A percentile compares a stretch with the other conserved stretches of the same genome.
Evolutionary conservation across 495 filamentous ascomycete species (phyloP).

Genomic region (Achaetomiella virescens): DNA sequence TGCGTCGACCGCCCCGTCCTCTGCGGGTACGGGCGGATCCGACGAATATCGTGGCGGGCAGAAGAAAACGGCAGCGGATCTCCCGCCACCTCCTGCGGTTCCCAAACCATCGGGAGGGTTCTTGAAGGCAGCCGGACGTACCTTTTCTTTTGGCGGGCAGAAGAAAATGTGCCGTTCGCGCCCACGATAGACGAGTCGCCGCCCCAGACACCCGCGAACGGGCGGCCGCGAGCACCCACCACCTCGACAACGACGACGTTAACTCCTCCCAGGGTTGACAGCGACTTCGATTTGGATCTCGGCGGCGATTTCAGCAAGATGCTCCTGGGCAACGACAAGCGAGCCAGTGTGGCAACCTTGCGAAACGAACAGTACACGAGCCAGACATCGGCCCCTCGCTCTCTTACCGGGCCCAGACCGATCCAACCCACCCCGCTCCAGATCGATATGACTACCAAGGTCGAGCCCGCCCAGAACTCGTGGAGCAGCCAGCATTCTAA

Average conservation of each 20-base stretch:
- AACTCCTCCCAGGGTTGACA: slow-evolving; percentile 62
- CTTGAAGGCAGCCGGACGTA: slow-evolving; percentile 61
- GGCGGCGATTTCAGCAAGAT: slow-evolving; percentile 63
- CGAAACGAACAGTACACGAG: slow-evolving; percentile 28
- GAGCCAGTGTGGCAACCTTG: slow-evolving; percentile 42
- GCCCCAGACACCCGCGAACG: slow-evolving; percentile 28
- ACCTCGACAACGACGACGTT: slow-evolving; percentile 56
- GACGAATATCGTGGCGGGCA: slow-evolving; percentile 48
- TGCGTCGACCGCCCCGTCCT: slow-evolving; percentile 66
- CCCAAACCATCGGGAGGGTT: slow-evolving; percentile 46
- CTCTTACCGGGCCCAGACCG: slow-evolving; percentile 33
- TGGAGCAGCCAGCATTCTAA: slow-evolving; percentile 63
- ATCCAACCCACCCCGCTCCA: slow-evolving; percentile 52
- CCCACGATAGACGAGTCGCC: slow-evolving; percentile 36
- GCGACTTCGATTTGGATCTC: slow-evolving; percentile 50
- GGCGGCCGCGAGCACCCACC: slow-evolving; percentile 40
- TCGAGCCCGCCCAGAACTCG: slow-evolving; percentile 58
- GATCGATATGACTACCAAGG: slow-evolving; percentile 48
- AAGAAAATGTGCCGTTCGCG: slow-evolving; percentile 43
- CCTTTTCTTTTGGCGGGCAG: slow-evolving; percentile 66
- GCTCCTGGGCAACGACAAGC: slow-evolving; percentile 56
- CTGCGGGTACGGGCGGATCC: slow-evolving; percentile 53
- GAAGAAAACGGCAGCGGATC: slow-evolving; percentile 47
- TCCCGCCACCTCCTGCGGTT: slow-evolving; percentile 52
- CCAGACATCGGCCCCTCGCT: slow-evolving; percentile 28